These are phyloP conservation scores for Pseudomonodictys pantanalensis DNA, from an alignment of 495 filamentous ascomycete species.

Conservation along the genomic window DNA sequence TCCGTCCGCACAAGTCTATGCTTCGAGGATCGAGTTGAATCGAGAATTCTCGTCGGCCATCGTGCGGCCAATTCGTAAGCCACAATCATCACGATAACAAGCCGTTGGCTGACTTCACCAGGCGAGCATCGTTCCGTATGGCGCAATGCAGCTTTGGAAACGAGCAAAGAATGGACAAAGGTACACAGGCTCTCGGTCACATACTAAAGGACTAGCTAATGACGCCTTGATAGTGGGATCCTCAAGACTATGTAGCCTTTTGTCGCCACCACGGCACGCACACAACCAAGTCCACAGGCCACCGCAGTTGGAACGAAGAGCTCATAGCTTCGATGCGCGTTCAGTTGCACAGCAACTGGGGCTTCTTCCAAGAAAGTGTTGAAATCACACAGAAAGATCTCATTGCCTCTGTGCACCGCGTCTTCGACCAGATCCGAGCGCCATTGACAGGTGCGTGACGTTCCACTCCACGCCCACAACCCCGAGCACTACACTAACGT, in stretches of 20 bases:
- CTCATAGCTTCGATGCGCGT: constrained; percentile 19
- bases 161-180: constrained; percentile 21
- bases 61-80: constrained; percentile 16
- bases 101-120: background rate
- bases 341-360: constrained; percentile 17
- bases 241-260: constrained; percentile 15
- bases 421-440: constrained; percentile 7
- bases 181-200: background rate
- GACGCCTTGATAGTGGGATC: constrained; percentile 6
- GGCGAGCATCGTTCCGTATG: constrained; percentile 21
- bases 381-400: constrained; percentile 6
- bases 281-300: background rate
- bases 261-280: constrained; percentile 18
- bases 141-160: constrained; percentile 8
- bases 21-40: constrained; percentile 10
- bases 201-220: too few species aligned
- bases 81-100: background rate
- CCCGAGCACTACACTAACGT: background rate
- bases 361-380: constrained; percentile 12
- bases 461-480: background rate
- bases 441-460: background rate
- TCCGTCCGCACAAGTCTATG: constrained; percentile 16
- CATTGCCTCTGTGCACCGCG: background rate
- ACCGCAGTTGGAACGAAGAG: constrained; percentile 21
- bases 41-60: constrained; percentile 18